Conservation (phyloP, 495 filamentous ascomycete genomes). For the Astrothelium macrocarpum region DNA sequence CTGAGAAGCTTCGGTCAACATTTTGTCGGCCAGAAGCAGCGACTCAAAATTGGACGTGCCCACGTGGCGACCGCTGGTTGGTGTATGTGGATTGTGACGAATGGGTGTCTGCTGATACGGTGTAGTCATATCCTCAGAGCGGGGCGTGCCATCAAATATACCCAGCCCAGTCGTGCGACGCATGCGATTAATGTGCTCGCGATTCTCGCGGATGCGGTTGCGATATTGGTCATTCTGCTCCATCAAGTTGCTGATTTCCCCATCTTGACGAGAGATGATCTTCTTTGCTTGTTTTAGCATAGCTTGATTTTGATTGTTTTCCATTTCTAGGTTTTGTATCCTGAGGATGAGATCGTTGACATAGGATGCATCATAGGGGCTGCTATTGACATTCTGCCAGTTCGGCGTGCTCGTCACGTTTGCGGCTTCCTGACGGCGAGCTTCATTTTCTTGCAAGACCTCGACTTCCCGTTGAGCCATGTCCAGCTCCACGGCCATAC, state of each 20-base stretch:
- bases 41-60: conserved; percentile 46
- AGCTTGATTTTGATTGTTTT: conserved; percentile 53
- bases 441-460: conserved; percentile 48
- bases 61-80: conserved; percentile 28
- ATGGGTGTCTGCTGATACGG: conserved; percentile 26
- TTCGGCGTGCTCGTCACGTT: conserved; percentile 8
- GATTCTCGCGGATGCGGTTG: conserved; percentile 76
- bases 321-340: conserved; percentile 40
- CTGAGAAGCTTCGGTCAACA: conserved; percentile 62
- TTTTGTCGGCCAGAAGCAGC: conserved; percentile 61
- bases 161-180: conserved; percentile 28
- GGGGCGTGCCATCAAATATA: conserved; percentile 17
- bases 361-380: conserved; percentile 6
- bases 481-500: conserved; percentile 85
- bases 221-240: conserved; percentile 70
- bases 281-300: conserved; percentile 64
- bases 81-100: conserved; percentile 17
- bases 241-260: conserved; percentile 51
- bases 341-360: conserved; percentile 20
- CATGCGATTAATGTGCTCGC: conserved; percentile 67
- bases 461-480: conserved; percentile 87
- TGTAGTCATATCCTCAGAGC: conserved; percentile 22
- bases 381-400: conserved; percentile 34
- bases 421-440: background rate
- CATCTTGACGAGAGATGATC: conserved; percentile 56